These are phyloP conservation scores for Cladophialophora carrionii DNA, from an alignment of 2,329 filamentous ascomycete genomes.

Conservation along the genomic window DNA sequence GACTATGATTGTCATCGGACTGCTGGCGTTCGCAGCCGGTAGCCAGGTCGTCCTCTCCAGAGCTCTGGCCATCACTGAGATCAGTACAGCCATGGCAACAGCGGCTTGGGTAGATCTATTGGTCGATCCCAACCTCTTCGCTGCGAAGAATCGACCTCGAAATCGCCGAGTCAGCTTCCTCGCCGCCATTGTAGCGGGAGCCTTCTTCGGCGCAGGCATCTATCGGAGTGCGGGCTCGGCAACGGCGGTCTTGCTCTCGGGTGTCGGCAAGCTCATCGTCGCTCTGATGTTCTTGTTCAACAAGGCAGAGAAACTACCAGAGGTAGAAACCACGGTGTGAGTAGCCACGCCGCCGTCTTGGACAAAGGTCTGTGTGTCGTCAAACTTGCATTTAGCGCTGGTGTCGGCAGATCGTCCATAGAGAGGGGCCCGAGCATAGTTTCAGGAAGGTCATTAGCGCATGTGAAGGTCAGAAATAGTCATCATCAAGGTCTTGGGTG, in stretches of 20 bases:
- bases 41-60: conserved; percentile 63
- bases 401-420: not conserved
- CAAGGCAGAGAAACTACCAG: conserved; percentile 17
- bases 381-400: conserved; percentile 7
- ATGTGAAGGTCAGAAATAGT: conserved; percentile 19
- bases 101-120: conserved; percentile 65
- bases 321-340: conserved; percentile 6
- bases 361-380: not conserved
- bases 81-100: conserved; percentile 67
- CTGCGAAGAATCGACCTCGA: conserved; percentile 53
- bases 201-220: conserved; percentile 54
- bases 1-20: conserved; percentile 53
- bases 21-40: conserved; percentile 61
- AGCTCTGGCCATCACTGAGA: conserved; percentile 61
- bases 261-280: conserved; percentile 29
- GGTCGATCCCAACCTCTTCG: conserved; percentile 58
- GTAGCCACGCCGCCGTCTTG: too few relatives aligned
- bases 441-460: not conserved
- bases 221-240: conserved; percentile 27
- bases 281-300: conserved; percentile 32
- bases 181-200: conserved; percentile 52
- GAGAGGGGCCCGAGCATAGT: not conserved
- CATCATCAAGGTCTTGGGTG: conserved; percentile 27
- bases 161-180: conserved; percentile 59
- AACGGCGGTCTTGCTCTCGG: conserved; percentile 23